Percentiles rank a stretch among this genome's conserved stretches.
phyloP scores from a whole-genome alignment of 306 rosid species.

The Gastrolobium villosum region DNA sequence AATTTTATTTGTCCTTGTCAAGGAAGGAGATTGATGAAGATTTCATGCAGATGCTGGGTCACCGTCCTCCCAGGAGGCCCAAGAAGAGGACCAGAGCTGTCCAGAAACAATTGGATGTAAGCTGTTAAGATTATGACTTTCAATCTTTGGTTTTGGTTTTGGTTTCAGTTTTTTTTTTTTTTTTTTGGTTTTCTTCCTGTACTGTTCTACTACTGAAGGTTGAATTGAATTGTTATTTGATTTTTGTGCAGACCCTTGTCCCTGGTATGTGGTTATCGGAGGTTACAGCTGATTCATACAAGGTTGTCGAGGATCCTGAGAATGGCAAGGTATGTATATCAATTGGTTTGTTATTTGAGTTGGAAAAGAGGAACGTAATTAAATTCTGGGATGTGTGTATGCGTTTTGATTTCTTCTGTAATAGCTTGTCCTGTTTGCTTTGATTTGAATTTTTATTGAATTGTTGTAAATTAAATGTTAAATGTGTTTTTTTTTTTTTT shows the following conservation, averaged over 20 bases:
- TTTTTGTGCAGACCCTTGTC: slow-evolving; percentile 57
- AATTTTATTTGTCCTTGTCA: slow-evolving; percentile 65
- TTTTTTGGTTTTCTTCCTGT: neutral
- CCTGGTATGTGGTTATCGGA: slow-evolving; percentile 87
- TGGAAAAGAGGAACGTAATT: neutral
- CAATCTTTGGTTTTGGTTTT: neutral
- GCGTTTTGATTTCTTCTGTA: neutral
- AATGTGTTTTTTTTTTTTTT: slow-evolving; percentile 24
- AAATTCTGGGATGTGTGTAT: neutral
- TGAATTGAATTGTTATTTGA: neutral
- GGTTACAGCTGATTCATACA: slow-evolving; percentile 74
- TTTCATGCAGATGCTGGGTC: slow-evolving; percentile 70
- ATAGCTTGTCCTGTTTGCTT: neutral
- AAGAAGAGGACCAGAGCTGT: slow-evolving; percentile 68
- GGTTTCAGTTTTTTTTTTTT: neutral
- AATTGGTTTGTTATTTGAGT: neutral
- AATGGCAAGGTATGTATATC: slow-evolving; percentile 70
- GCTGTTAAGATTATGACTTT: slow-evolving; percentile 1
- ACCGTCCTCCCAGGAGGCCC: slow-evolving; percentile 83
- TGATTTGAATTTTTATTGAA: slow-evolving; percentile 15
- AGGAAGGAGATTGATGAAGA: slow-evolving; percentile 91
- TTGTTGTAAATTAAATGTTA: slow-evolving; percentile 18
- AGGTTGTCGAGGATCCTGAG: slow-evolving; percentile 63
- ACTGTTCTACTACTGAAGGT: neutral
- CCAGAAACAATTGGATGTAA: slow-evolving; percentile 82